Evolutionary conservation across 106 monocot genomes (phyloP), one percentile per base, ranked within the genome.

Genomic region (Chionographis japonica): DNA sequence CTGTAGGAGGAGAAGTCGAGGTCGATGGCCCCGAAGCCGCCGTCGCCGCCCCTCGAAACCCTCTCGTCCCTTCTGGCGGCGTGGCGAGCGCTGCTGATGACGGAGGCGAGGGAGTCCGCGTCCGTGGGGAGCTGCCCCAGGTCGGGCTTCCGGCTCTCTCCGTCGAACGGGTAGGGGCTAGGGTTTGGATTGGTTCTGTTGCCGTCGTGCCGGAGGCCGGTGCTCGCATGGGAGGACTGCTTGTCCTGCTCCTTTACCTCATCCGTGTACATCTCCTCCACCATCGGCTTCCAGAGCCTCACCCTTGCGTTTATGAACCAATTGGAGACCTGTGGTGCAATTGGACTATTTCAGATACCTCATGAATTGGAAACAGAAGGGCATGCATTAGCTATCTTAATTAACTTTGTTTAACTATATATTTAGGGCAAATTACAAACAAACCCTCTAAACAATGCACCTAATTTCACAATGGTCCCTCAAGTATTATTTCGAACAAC

Each of bases 1-100:
- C 17, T 36, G 57, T 75, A 61, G 15, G 67, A 60, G 2, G 59
- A 40, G 60, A 75, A 75, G 12, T 68, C 75, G 8, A 67, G 37
- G 63, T 56, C 50, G 16, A 60, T 59, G 2, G 61, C 55, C 12
- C 70, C 71, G 66, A 71, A 75, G 63, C 43, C 8, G 63, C 43
- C 8, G 15, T 57, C n/a, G 16, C 4, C 50, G 9, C 27, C 27
- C 27, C 27, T 27, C 27, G 27, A 1, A 27, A 27, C 27, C 27
- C 27, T 14, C 9, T 20, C 52, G 65, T 61, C 12, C 12, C 49
- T 19, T 46, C 6, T 13, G 11, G 3, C 10, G 43, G 36, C 40
- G 4, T 3, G 8, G 58, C 52, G 15, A 12, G 7, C 10, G 40
- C 20, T 66, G 18, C 7, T 40, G 63, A 17, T 19, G 10, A 63